Percentiles rank a stretch among this genome's conserved stretches.
phyloP scores from a whole-genome alignment of 345 rosid genomes.

The Hibiscus tridactylites region DNA sequence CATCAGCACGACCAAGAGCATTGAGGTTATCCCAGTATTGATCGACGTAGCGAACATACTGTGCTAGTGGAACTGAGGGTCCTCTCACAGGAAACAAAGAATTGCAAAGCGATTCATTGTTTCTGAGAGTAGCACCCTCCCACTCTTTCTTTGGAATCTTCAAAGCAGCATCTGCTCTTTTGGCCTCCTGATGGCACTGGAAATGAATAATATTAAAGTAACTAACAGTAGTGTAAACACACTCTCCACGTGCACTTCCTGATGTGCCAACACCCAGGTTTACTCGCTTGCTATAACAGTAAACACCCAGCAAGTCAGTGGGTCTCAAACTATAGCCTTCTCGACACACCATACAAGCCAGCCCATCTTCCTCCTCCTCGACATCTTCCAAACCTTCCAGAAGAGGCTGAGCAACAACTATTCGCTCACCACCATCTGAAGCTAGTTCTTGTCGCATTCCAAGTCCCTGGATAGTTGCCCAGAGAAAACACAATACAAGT shows the following conservation, averaged over 20 bases:
- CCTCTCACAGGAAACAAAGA: slow-evolving; percentile 91
- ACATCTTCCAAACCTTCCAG: slow-evolving; percentile 97
- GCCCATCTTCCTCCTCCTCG: slow-evolving; percentile 92
- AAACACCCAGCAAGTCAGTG: slow-evolving; percentile 79
- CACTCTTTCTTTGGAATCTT: slow-evolving; percentile 99
- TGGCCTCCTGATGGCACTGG: slow-evolving; percentile 99
- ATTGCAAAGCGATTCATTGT: slow-evolving; percentile 96
- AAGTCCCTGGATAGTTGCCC: slow-evolving; percentile 46
- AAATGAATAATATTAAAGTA: slow-evolving; percentile 90
- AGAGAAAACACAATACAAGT: slow-evolving; percentile 6
- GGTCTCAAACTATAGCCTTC: slow-evolving; percentile 97
- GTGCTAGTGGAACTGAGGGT: slow-evolving; percentile 69
- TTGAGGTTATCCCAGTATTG: slow-evolving; percentile 96
- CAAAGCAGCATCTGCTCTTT: slow-evolving; percentile 91
- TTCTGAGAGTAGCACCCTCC: slow-evolving; percentile 96
- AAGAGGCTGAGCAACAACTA: slow-evolving; percentile 66
- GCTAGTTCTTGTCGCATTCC: slow-evolving; percentile 83
- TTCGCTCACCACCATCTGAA: slow-evolving; percentile 89
- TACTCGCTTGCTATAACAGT: slow-evolving; percentile 87
- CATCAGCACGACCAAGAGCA: slow-evolving; percentile 91
- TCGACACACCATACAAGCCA: slow-evolving; percentile 97
- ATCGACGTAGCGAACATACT: slow-evolving; percentile 76
- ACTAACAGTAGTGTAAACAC: slow-evolving; percentile 96
- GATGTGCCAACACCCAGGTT: slow-evolving; percentile 85
- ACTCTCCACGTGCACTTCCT: slow-evolving; percentile 93